phyloP scores from a whole-genome alignment of 2,329 filamentous ascomycete genomes.

The Fusarium mundagurra region DNA sequence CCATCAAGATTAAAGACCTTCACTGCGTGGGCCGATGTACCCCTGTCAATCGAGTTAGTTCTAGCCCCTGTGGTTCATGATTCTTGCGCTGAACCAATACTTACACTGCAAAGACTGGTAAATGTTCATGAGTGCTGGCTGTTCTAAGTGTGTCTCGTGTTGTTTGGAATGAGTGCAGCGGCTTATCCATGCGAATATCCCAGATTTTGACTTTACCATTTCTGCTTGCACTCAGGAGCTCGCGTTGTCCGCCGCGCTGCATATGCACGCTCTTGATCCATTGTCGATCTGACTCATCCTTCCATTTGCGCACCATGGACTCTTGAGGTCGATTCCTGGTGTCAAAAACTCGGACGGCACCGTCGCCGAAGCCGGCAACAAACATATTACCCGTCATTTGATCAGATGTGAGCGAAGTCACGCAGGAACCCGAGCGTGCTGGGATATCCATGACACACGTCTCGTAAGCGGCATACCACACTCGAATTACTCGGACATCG shows the following conservation, averaged over 20 bases:
- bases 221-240: slow-evolving; percentile 88
- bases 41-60: slow-evolving; percentile 63
- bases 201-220: slow-evolving; percentile 95
- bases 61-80: neutral
- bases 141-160: slow-evolving; percentile 84
- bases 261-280: slow-evolving; percentile 98
- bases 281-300: slow-evolving; percentile 83
- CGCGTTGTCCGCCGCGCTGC: slow-evolving; percentile 92
- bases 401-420: slow-evolving; percentile 94
- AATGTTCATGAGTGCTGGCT: slow-evolving; percentile 92
- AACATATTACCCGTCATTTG: slow-evolving; percentile 98
- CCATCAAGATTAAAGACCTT: slow-evolving; percentile 94
- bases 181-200: slow-evolving; percentile 90
- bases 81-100: slow-evolving; percentile 48
- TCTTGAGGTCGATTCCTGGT: slow-evolving; percentile 84
- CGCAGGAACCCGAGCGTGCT: slow-evolving; percentile 91
- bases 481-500: slow-evolving; percentile 92
- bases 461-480: slow-evolving; percentile 96
- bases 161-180: slow-evolving; percentile 77
- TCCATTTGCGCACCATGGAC: slow-evolving; percentile 96
- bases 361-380: slow-evolving; percentile 95
- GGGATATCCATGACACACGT: slow-evolving; percentile 94
- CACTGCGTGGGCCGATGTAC: slow-evolving; percentile 86
- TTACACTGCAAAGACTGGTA: slow-evolving; percentile 94
- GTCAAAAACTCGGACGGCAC: slow-evolving; percentile 93